Evolutionary conservation across 345 rosid species (phyloP), one percentile per base, ranked within the genome.

Genomic region (Angophora floribunda): DNA sequence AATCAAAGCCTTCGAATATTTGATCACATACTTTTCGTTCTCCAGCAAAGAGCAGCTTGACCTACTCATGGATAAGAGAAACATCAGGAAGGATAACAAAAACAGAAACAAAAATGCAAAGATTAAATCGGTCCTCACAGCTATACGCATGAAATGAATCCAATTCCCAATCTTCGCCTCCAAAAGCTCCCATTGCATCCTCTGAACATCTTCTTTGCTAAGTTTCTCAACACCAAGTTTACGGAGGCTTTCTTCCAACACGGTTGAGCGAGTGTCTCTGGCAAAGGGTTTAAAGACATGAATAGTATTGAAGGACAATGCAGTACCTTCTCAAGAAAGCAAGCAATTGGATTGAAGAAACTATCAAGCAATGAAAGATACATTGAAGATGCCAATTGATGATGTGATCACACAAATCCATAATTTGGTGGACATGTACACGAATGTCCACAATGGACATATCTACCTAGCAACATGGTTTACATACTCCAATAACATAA

Each of bases 111-210:
- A 70, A 41, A 32, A 51, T 30, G 41, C 36, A 36, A 36, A 50
- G 19, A 87, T 41, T 47, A 47, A 79, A 52, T 51, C 13, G 86
- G 47, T 91, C 50, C 98, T 97, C 91, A 98, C 99, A 91, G 99
- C 98, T 90, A 97, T 98, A 75, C 99, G 99, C 98, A 97, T 98
- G 90, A 95, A 97, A 93, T 98, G 99, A 90, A 97, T 98, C 99
- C 99, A 98, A 52, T 95, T 96, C 89, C 98, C 98, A 86, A 97
- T 98, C 94, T 98, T 98, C 85, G 98, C 97, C 94, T 98, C 99
- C 93, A 98, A 93, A 89, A 94, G 97, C 92, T 97, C 99, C 99
- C 99, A 98, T 67, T 93, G 99, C 99, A 97, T 95, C 95, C 94
- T 95, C 92, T 96, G 99, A 87, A 98, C 98, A 90, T 98, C 99